Base-by-base conservation (phyloP, 2,329 filamentous ascomycete genomes). In the Amauroascus niger region DNA sequence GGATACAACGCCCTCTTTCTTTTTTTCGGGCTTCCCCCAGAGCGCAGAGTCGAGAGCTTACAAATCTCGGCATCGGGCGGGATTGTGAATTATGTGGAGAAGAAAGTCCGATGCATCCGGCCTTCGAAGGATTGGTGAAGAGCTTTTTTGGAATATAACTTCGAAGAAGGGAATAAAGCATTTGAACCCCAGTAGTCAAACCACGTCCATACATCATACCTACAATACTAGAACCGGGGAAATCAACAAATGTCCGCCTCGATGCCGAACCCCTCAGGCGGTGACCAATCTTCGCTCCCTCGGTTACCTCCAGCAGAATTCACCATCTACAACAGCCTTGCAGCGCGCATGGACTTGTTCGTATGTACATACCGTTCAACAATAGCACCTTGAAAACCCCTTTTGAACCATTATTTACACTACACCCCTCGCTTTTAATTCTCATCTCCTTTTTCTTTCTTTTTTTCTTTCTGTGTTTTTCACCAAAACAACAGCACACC, bases 341-440 rank as follows among this genome's bases (percentile, higher is more conserved):
- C 86, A 0, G 85, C 86, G 54, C 77, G 79, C 58, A 90, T 90
- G 87, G 79, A 90, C 43, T 72, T 78, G 57, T 89, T 84, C 70
- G 82, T 84, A 73, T 63, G 77, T 33, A 22, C 32, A 33, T 26
- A 32, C 22, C 22, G 8, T 7, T 6, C 47, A n/a, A n/a, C n/a
- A n/a, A n/a, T n/a, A n/a, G n/a, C n/a, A n/a, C n/a, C n/a, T n/a
- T n/a, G n/a, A n/a, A n/a, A n/a, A n/a, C 13, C 24, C 13, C 18
- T 47, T 39, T 14, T 3, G 20, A n/a, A 51, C 30, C 5, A 6
- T 8, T 40, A 14, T 43, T 30, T 47, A 18, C 2, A 35, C 52
- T 26, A 18, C 57, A 63, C 57, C 6, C 43, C 33, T 41, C n/a
- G 14, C 28, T 11, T 32, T 32, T 6, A 6, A 32, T 32, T 32